Evolutionary conservation across 805 yeast genomes (phyloP).

Genomic region (Ogataea dorogensis): DNA sequence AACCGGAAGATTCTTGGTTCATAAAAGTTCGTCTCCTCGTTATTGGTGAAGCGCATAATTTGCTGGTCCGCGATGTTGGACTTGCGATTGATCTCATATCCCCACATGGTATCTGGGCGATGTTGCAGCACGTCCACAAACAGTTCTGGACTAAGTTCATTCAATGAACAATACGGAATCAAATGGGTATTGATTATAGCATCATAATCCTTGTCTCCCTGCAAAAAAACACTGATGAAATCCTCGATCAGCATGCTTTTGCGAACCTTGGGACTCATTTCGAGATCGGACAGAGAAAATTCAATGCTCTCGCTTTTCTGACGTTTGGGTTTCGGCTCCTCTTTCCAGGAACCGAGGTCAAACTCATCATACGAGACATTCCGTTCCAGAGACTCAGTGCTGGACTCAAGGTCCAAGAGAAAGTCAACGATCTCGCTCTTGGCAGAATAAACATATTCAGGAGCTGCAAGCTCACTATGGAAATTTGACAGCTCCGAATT

Average conservation of each 20-base stretch:
- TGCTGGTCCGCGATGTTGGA: constrained; percentile 6
- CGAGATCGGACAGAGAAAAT: neutral
- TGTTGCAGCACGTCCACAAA: constrained; percentile 8
- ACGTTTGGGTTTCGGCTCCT: constrained; percentile 2
- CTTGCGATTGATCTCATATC: constrained; percentile 13
- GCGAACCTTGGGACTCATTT: constrained; percentile 4
- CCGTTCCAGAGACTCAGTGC: constrained; percentile 4
- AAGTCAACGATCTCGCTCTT: constrained; percentile 4
- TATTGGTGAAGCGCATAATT: constrained; percentile 7
- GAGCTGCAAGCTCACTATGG: too few relatives aligned
- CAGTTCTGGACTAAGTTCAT: constrained; percentile 11
- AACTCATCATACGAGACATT: constrained; percentile 2
- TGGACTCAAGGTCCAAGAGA: constrained; percentile 5
- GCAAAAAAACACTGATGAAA: constrained; percentile 8
- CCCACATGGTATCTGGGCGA: constrained; percentile 7
- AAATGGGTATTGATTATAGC: constrained; percentile 14
- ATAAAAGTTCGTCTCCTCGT: constrained; percentile 15
- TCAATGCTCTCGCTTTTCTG: neutral
- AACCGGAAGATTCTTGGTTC: constrained; percentile 20
- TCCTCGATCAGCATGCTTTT: constrained; percentile 14
- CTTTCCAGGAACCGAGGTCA: neutral
- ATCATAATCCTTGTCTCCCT: constrained; percentile 13
- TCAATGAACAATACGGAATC: constrained; percentile 18
- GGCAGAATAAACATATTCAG: constrained; percentile 1
- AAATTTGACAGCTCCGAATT: constrained; percentile 3